These are phyloP conservation scores for Pichia sp. DNA, from an alignment of 1,139 yeast species.

Conservation along the genomic window DNA sequence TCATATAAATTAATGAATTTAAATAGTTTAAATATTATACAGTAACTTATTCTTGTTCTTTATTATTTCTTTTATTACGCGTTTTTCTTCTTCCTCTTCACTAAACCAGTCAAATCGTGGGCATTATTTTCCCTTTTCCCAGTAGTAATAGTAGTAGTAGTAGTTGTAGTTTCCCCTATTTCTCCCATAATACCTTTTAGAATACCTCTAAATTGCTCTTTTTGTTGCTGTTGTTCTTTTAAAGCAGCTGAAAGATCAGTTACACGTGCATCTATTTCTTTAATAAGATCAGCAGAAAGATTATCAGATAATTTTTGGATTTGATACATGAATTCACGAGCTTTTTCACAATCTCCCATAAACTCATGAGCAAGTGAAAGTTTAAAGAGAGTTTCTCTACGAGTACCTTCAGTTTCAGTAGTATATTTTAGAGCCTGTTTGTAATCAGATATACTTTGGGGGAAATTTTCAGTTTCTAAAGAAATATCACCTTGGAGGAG, in stretches of 20 bases:
- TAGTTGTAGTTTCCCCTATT: no score
- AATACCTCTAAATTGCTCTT: no score
- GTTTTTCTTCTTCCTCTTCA: constrained; percentile 35
- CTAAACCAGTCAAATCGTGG: constrained; percentile 47
- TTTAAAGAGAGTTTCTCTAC: constrained; percentile 75
- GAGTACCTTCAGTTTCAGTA: constrained; percentile 34
- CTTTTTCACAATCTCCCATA: constrained; percentile 40
- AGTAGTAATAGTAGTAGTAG: background rate
- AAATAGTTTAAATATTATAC: background rate
- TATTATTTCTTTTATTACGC: background rate
- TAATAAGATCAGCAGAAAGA: no score
- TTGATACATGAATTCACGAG: constrained; percentile 26
- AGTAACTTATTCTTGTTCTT: background rate
- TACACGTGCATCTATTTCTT: no score
- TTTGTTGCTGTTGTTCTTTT: no score
- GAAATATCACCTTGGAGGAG: constrained; percentile 86
- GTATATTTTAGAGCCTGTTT: background rate
- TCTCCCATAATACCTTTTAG: no score
- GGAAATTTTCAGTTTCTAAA: constrained; percentile 75
- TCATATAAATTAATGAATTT: background rate
- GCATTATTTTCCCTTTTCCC: constrained; percentile 29
- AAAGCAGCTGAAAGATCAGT: no score
- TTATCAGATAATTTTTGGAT: no score
- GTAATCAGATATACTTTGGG: constrained; percentile 68
- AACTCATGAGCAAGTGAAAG: constrained; percentile 76